A percentile compares a stretch with the other conserved stretches of the same genome.
Evolutionary conservation across 306 rosid genomes (phyloP).

Genomic region (Acacia confusa): DNA sequence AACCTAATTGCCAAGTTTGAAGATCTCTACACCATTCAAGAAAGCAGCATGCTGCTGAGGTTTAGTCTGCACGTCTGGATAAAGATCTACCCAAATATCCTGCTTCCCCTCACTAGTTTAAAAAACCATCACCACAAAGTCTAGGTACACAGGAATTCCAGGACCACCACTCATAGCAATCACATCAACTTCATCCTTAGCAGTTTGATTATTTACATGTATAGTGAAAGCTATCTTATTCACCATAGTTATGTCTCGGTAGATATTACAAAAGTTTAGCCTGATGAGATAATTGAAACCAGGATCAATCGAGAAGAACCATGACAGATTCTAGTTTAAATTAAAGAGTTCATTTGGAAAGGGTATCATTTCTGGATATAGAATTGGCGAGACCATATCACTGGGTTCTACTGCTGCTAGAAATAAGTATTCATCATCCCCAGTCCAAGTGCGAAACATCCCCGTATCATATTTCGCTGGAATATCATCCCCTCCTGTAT

Average conservation of each 20-base stretch:
- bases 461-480: conserved; percentile 33
- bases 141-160: conserved; percentile 28
- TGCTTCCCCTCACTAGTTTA: conserved; percentile 30
- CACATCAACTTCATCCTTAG: not conserved
- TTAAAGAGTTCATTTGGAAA: not conserved
- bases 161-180: conserved; percentile 9
- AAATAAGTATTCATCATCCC: not conserved
- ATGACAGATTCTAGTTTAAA: conserved; percentile 33
- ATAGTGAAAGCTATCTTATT: conserved; percentile 33
- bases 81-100: conserved; percentile 39
- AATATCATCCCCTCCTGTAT: conserved; percentile 40
- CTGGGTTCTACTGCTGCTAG: no score
- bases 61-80: conserved; percentile 9
- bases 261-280: conserved; percentile 51
- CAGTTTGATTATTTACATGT: conserved; percentile 41
- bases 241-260: not conserved
- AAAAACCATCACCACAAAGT: conserved; percentile 34
- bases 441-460: conserved; percentile 43
- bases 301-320: conserved; percentile 41
- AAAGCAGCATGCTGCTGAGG: not conserved
- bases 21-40: conserved; percentile 48
- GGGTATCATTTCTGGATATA: not conserved
- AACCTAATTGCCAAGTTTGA: conserved; percentile 30
- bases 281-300: conserved; percentile 53
- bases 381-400: not conserved